Evolutionary conservation across 2,329 filamentous ascomycete species (phyloP).

Genomic region (Eutypa lata): DNA sequence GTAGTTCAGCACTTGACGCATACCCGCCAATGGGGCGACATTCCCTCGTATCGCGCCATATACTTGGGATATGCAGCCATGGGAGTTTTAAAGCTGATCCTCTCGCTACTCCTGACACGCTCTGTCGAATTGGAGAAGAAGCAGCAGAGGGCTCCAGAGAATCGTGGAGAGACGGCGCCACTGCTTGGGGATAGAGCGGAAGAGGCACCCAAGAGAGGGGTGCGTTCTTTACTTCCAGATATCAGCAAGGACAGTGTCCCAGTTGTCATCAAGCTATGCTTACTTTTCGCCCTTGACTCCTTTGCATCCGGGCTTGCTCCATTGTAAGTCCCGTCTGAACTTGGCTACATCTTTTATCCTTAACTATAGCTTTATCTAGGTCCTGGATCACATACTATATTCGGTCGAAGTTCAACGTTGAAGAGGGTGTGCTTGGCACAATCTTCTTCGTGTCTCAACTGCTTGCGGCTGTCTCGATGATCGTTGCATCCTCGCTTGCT

Average conservation of each 20-base stretch:
- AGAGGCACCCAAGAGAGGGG: constrained; percentile 4
- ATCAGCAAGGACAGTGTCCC: constrained; percentile 41
- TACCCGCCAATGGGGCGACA: constrained; percentile 16
- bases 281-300: constrained; percentile 41
- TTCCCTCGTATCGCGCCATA: constrained; percentile 32
- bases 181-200: constrained; percentile 11
- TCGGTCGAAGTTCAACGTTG: constrained; percentile 43
- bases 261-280: constrained; percentile 58
- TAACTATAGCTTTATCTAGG: constrained; percentile 28
- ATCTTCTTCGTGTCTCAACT: constrained; percentile 54
- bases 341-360: constrained; percentile 42
- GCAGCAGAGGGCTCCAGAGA: constrained; percentile 8
- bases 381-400: constrained; percentile 59
- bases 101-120: constrained; percentile 46
- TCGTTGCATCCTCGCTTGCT: constrained; percentile 52
- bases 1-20: constrained; percentile 47
- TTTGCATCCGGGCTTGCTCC: constrained; percentile 65
- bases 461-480: constrained; percentile 48
- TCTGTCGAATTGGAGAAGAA: constrained; percentile 30
- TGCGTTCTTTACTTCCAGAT: constrained; percentile 44
- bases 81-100: constrained; percentile 53
- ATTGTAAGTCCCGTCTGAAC: constrained; percentile 44
- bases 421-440: constrained; percentile 48
- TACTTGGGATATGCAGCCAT: constrained; percentile 57
- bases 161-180: constrained; percentile 18